phyloP scores from a whole-genome alignment of 176 grass and related monocot species.

The Carex littledalei region DNA sequence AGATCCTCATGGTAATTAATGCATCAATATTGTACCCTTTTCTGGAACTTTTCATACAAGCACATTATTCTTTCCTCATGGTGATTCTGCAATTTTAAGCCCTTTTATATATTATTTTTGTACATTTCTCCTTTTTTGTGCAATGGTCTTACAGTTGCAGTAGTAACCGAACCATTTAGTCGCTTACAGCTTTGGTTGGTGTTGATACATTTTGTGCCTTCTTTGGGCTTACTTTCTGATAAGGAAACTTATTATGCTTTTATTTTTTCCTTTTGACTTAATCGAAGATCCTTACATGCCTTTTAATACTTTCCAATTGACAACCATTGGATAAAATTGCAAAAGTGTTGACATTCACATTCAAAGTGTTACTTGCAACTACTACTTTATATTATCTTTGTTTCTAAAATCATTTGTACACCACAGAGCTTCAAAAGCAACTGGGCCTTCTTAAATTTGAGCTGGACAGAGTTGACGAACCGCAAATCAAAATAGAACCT shows the following conservation, averaged over 20 bases:
- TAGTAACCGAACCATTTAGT: neutral
- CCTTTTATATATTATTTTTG: slow-evolving; percentile 5
- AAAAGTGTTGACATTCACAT: neutral
- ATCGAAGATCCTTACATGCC: neutral
- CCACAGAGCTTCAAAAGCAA: slow-evolving; percentile 37
- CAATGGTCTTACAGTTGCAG: neutral
- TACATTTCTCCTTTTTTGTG: neutral
- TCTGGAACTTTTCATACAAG: neutral
- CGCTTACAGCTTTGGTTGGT: neutral
- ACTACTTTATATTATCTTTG: neutral
- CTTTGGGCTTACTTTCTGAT: neutral
- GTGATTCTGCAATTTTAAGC: neutral
- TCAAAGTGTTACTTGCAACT: neutral
- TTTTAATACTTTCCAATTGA: neutral
- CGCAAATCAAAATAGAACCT: neutral
- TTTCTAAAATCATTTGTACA: slow-evolving; percentile 19
- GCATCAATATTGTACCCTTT: neutral
- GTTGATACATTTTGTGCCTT: neutral
- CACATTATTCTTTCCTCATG: neutral
- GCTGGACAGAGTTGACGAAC: slow-evolving; percentile 12
- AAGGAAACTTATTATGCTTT: neutral
- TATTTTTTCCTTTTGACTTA: neutral
- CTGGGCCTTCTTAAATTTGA: slow-evolving; percentile 22
- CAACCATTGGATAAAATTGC: neutral
- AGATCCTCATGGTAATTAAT: slow-evolving; percentile 37